phyloP scores from a whole-genome alignment of 352 stramenopile genomes.

The Globisporangium carolinianum region DNA sequence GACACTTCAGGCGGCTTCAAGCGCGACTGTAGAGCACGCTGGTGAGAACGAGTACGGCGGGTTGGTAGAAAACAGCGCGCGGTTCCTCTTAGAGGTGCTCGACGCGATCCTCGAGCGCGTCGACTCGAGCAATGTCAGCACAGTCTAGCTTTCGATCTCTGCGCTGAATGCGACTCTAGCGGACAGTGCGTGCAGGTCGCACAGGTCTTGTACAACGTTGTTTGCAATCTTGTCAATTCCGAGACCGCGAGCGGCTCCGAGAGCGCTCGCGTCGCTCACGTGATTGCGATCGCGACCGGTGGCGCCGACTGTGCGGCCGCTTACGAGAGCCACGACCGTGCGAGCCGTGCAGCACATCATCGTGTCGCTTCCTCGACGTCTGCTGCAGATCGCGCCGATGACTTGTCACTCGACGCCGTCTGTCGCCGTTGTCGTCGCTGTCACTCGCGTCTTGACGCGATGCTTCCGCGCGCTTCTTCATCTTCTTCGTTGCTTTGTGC shows the following conservation, averaged over 20 bases:
- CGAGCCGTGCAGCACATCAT: not conserved
- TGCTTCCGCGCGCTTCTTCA: constrained; percentile 4
- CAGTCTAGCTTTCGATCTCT: no score
- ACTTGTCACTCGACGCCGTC: no score
- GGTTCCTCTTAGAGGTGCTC: constrained; percentile 50
- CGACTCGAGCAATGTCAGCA: not conserved
- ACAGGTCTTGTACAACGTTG: no score
- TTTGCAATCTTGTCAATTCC: not conserved
- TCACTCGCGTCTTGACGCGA: not conserved
- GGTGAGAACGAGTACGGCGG: constrained; percentile 43
- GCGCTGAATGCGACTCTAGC: no score
- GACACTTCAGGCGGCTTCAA: no score
- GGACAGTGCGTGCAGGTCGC: no score
- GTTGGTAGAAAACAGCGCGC: constrained; percentile 50
- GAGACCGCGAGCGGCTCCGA: not conserved
- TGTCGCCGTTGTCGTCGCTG: not conserved
- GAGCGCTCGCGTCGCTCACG: not conserved
- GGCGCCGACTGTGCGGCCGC: not conserved
- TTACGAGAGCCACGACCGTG: not conserved
- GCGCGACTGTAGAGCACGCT: not conserved
- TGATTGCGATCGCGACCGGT: not conserved
- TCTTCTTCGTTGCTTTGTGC: constrained; percentile 9
- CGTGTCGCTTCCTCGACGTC: not conserved
- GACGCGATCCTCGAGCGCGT: constrained; percentile 11
- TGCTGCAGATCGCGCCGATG: not conserved